Conservation (phyloP, 2,329 filamentous ascomycete species). For the Trichoderma sp. region DNA sequence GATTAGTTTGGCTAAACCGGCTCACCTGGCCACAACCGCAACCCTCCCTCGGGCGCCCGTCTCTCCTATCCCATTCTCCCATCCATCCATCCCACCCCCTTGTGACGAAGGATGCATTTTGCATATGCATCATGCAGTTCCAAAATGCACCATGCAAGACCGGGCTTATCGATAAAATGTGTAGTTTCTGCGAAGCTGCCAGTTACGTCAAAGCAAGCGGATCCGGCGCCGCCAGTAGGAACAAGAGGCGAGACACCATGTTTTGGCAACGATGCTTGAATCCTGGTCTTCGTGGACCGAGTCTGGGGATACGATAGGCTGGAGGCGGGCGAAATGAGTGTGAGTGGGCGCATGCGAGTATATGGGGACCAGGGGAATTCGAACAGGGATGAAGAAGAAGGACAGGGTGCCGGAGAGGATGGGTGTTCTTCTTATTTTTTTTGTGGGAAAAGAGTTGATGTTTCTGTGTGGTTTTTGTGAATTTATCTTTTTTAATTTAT, state of each 20-base stretch:
- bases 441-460: not conserved
- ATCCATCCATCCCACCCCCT: not conserved
- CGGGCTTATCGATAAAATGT: conserved; percentile 14
- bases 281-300: not conserved
- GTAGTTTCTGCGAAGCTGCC: conserved; percentile 4
- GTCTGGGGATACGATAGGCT: not conserved
- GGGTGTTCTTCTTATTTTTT: not conserved
- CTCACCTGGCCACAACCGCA: conserved; percentile 6
- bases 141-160: conserved; percentile 1
- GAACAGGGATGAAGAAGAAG: not conserved
- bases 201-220: not conserved
- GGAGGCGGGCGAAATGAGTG: not conserved
- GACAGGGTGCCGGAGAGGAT: not conserved
- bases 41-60: not conserved
- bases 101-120: conserved; percentile 15
- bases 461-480: not conserved
- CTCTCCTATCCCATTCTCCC: not conserved
- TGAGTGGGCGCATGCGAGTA: conserved; percentile 2
- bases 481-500: not conserved
- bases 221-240: not conserved
- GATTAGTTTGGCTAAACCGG: not conserved
- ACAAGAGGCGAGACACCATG: not conserved
- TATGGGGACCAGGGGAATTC: conserved; percentile 6
- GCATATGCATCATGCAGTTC: conserved; percentile 12
- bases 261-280: not conserved